Conservation (phyloP, 441 rosid species). For the Eutrema salsugineum region DNA sequence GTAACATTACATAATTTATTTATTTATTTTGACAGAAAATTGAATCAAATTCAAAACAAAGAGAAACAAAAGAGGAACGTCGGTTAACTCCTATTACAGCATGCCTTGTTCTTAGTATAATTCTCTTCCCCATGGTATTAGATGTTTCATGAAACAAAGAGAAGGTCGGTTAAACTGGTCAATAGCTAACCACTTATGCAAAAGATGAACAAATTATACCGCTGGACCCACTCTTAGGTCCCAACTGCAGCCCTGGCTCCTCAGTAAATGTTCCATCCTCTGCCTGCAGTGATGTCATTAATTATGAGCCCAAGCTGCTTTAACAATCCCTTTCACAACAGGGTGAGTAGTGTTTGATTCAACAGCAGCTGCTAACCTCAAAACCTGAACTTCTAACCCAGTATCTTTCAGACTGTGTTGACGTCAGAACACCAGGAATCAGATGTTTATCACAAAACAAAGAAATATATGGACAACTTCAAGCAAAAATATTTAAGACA, state of each 20-base stretch:
- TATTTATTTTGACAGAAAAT: too few relatives aligned
- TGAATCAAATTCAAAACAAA: too few relatives aligned
- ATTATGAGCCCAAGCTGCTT: slow-evolving; percentile 65
- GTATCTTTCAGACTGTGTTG: slow-evolving; percentile 38
- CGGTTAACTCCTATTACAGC: too few relatives aligned
- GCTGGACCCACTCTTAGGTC: slow-evolving; percentile 83
- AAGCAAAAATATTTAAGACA: neutral
- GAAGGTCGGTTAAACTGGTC: too few relatives aligned
- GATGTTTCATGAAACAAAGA: too few relatives aligned
- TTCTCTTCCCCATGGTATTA: too few relatives aligned
- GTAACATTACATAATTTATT: too few relatives aligned
- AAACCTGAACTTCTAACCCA: slow-evolving; percentile 69
- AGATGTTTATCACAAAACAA: slow-evolving; percentile 1
- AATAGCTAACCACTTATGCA: neutral
- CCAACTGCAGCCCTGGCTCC: slow-evolving; percentile 98
- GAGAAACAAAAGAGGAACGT: too few relatives aligned
- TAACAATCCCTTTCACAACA: slow-evolving; percentile 87
- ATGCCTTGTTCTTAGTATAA: too few relatives aligned
- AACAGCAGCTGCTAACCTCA: slow-evolving; percentile 85
- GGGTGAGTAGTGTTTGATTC: slow-evolving; percentile 94
- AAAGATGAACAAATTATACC: slow-evolving; percentile 42
- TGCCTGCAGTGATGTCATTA: slow-evolving; percentile 43
- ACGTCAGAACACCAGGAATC: slow-evolving; percentile 32
- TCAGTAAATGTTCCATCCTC: slow-evolving; percentile 81
- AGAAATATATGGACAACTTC: neutral